Base-by-base conservation (phyloP, 805 yeast genomes). In the Starmerella ratchasimensis region DNA sequence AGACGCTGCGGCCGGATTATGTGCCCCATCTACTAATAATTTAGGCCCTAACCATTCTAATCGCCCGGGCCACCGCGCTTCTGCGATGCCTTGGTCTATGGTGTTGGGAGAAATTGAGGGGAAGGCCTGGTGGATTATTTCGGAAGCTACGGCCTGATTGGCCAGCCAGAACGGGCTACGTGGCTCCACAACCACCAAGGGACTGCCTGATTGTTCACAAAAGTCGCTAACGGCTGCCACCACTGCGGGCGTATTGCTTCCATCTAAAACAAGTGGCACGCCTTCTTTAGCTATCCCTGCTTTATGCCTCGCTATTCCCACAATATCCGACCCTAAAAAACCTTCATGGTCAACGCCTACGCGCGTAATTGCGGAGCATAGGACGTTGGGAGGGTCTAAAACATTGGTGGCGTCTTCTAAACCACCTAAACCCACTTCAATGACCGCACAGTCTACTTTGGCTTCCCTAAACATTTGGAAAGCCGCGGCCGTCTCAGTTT, bases 361-460 rank as follows among this genome's bases (percentile, higher is more conserved):
- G 52, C 82, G 81, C 4, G 95, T 74, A 30, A 90, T 77, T 1
- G 78, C 94, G 7, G 84, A 71, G 5, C 67, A 71, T 26, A 78
- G 37, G 22, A 74, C 74, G 13, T 72, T 67, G 9, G 45, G 44
- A 5, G 16, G 33, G 16, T 31, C 24, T 38, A 50, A 55, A 0
- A 80, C 80, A 60, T 88, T 88, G 0, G 98, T 88, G 1, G 96
- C 82, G 58, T 88, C 98, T 10, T 74, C 55, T 29, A 80, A 58
- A 0, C 98, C 98, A 2, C 98, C 98, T 5, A 90, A 61, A 0
- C 98, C 98, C 3, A 84, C 96, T 56, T 88, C 98, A n/a, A 88
- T 58, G 1, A 88, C 72, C 0, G 94, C 95, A 38, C 79, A 60
- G 18, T 77, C 74, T 5, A 84, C 78, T 1, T 66, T 57, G 30